Conservation (phyloP, 306 rosid species). For the Abrus precatorius region DNA sequence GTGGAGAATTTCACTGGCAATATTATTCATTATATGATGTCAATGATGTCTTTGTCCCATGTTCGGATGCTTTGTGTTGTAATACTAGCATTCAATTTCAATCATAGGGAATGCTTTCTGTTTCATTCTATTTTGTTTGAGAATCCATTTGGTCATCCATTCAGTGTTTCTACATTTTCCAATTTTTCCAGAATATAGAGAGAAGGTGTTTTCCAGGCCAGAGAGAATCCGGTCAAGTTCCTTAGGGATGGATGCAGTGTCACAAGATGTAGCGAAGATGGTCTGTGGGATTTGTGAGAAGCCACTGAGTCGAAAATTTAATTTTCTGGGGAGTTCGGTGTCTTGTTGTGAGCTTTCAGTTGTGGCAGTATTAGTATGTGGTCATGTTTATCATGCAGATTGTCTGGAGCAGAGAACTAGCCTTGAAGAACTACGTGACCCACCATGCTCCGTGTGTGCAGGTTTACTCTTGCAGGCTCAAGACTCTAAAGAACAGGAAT, state of each 20-base stretch:
- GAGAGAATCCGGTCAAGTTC: conserved; percentile 77
- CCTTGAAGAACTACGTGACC: conserved; percentile 70
- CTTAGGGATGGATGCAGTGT: conserved; percentile 52
- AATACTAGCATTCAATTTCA: background rate
- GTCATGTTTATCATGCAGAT: conserved; percentile 87
- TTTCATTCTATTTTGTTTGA: background rate
- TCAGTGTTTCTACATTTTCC: conserved; percentile 18
- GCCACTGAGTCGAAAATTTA: conserved; percentile 65
- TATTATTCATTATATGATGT: background rate
- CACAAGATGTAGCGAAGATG: conserved; percentile 62
- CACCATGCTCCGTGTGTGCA: conserved; percentile 74
- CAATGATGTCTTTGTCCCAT: background rate
- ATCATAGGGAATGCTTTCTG: too few species aligned
- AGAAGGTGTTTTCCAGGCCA: conserved; percentile 64
- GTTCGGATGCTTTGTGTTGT: conserved; percentile 20
- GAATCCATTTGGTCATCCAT: background rate
- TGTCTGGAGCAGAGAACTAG: conserved; percentile 82
- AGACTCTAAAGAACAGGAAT: conserved; percentile 49
- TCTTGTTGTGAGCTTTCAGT: conserved; percentile 69
- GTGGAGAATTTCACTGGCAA: background rate
- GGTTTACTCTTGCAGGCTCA: conserved; percentile 51
- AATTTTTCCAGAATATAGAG: conserved; percentile 59
- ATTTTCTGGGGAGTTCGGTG: conserved; percentile 56
- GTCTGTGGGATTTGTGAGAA: conserved; percentile 80
- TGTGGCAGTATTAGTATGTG: conserved; percentile 88